phyloP scores from a whole-genome alignment of 345 rosid genomes.

The Euphorbia pulcherrima region DNA sequence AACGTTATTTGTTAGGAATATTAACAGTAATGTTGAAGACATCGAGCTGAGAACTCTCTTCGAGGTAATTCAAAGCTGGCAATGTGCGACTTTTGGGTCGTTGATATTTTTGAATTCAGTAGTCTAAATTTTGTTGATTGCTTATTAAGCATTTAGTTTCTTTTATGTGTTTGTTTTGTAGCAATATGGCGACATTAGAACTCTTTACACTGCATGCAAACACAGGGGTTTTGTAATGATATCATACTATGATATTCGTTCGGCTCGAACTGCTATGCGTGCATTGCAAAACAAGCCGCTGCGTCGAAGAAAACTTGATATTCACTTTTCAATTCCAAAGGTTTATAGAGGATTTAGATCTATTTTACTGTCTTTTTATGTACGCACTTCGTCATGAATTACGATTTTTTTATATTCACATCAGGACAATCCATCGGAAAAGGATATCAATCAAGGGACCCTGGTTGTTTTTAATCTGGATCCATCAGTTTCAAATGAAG shows the following conservation, averaged over 20 bases:
- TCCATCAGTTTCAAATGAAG: conserved; percentile 69
- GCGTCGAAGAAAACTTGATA: conserved; percentile 69
- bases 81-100: background rate
- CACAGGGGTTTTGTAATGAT: conserved; percentile 82
- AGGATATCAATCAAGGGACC: conserved; percentile 80
- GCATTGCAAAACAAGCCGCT: conserved; percentile 61
- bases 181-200: conserved; percentile 72
- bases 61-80: conserved; percentile 39
- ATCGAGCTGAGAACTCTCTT: conserved; percentile 53
- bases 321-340: conserved; percentile 84
- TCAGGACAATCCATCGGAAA: conserved; percentile 78
- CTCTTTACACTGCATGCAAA: conserved; percentile 73
- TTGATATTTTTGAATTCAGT: background rate
- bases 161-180: conserved; percentile 24
- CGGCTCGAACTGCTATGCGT: conserved; percentile 78
- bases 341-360: conserved; percentile 22
- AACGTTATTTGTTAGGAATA: conserved; percentile 72
- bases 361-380: background rate
- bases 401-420: background rate
- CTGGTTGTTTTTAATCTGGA: conserved; percentile 73
- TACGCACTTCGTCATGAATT: background rate
- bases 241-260: conserved; percentile 73
- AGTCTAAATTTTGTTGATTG: background rate
- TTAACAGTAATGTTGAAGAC: conserved; percentile 72
- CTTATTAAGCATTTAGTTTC: background rate